Conservation (phyloP, 176 grass and related monocot genomes). For the Musa beccarii region DNA sequence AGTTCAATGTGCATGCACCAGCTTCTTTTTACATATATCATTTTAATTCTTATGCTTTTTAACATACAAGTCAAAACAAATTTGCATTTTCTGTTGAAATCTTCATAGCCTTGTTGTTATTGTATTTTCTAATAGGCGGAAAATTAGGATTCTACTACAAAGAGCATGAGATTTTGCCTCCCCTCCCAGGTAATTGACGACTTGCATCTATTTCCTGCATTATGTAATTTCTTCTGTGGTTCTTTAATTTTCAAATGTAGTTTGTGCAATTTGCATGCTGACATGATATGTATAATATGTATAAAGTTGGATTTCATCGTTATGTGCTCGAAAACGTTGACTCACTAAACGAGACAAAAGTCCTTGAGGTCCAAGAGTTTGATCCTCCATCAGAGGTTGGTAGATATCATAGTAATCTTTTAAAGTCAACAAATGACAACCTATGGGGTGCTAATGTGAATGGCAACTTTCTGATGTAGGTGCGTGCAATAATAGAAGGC, state of each 20-base stretch:
- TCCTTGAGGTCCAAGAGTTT: conserved; percentile 50
- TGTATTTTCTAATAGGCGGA: conserved; percentile 37
- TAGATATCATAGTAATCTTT: background rate
- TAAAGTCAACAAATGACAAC: background rate
- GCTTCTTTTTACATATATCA: background rate
- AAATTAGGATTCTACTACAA: conserved; percentile 96
- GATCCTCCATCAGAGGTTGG: conserved; percentile 72
- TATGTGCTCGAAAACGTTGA: conserved; percentile 40
- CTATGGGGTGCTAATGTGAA: background rate
- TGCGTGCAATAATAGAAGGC: conserved; percentile 72
- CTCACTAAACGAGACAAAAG: conserved; percentile 36
- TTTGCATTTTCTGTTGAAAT: background rate
- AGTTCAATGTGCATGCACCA: background rate
- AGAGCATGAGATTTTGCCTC: conserved; percentile 96
- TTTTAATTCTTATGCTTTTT: background rate
- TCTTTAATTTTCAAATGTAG: conserved; percentile 9
- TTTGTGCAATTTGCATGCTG: background rate
- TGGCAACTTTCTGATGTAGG: conserved; percentile 17
- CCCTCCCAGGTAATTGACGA: conserved; percentile 59
- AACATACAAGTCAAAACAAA: no score
- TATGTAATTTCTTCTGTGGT: background rate
- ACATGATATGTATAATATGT: background rate
- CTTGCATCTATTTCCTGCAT: background rate
- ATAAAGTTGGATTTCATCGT: conserved; percentile 57
- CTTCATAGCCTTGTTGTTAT: background rate